Evolutionary conservation across 345 rosid genomes (phyloP), one percentile per base, ranked within the genome.

Genomic region (Clausena lansium): DNA sequence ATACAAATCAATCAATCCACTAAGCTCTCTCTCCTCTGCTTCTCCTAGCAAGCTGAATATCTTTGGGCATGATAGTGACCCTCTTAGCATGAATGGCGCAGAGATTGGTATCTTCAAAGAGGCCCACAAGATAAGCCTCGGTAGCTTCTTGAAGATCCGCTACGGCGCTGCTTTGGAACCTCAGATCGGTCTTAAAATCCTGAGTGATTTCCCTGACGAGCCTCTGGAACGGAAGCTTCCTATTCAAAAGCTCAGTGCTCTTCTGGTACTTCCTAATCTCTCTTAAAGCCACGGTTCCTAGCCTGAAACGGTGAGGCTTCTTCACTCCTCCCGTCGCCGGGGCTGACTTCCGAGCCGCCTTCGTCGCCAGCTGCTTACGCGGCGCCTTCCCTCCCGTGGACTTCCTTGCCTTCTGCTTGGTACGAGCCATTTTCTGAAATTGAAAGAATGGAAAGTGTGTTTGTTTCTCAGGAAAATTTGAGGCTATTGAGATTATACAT

Each of bases 241-340:
- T 75, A 28, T 87, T 89, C 73, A 89, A 35, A 19, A 89, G 83
- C 84, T 89, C 91, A 0, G 88, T 86, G 41, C 89, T 89, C 78
- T 89, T 87, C 72, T 89, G 92, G 73, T 87, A 87, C 76, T 87
- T 87, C 32, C 92, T 75, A 80, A 89, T 89, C 33, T 87, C 91
- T 41, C 91, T 73, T 35, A 89, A 65, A 0, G 92, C 90, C 9
- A 89, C 92, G 0, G 92, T 87, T 63, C 92, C 90, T 0, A 90
- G 90, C 80, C 89, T 83, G 84, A 89, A 89, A 67, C 92, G 87
- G 81, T 89, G 92, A 0, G 92, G 92, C 77, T 89, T 89, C 88
- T 88, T 88, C 75, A 88, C 92, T 71, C 92, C 92, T 73, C 90
- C 90, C 27, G 89, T 89, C 5, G 92, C 92, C 3, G 91, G 91